Conservation (phyloP, 2,329 filamentous ascomycete species). For the Penicillium sp. region DNA sequence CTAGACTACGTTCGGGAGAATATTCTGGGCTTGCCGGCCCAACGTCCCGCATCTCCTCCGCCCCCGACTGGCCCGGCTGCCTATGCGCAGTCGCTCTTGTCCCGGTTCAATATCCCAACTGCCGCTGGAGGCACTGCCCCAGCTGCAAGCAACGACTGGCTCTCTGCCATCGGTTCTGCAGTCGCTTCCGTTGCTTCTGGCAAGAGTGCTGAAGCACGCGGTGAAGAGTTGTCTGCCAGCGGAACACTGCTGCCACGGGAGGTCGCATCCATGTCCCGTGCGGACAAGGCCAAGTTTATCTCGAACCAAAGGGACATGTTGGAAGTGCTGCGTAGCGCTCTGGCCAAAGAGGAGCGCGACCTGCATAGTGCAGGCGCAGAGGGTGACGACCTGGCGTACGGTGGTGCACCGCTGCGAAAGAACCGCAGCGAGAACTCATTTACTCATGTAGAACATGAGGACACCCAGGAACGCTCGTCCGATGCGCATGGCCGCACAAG, state of each 20-base stretch:
- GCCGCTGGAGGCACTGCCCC: too few species aligned
- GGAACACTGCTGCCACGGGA: slow-evolving; percentile 62
- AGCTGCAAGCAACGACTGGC: slow-evolving; percentile 69
- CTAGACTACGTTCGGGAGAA: slow-evolving; percentile 66
- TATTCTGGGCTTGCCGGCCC: slow-evolving; percentile 66
- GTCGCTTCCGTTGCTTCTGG: slow-evolving; percentile 53
- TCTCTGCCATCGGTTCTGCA: slow-evolving; percentile 65
- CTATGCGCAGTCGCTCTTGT: slow-evolving; percentile 75
- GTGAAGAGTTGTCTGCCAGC: slow-evolving; percentile 48
- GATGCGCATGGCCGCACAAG: too few species aligned
- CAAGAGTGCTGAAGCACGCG: slow-evolving; percentile 33
- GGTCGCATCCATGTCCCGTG: slow-evolving; percentile 50
- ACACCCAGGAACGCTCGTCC: too few species aligned
- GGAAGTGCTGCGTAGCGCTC: too few species aligned
- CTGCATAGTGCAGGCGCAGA: slow-evolving; percentile 26
- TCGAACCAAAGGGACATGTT: too few species aligned
- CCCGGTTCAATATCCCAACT: slow-evolving; percentile 73
- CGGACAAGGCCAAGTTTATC: slow-evolving; percentile 66
- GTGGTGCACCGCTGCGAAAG: slow-evolving; percentile 54
- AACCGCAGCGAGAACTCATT: slow-evolving; percentile 82
- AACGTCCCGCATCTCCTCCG: slow-evolving; percentile 41
- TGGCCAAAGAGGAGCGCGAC: slow-evolving; percentile 69
- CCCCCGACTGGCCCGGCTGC: slow-evolving; percentile 29
- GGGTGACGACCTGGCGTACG: slow-evolving; percentile 35
- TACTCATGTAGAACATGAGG: slow-evolving; percentile 74